Evolutionary conservation across 768 basidiomycete genomes (phyloP), one percentile per base, ranked within the genome.

Genomic region (Calocybe gangraenosa): DNA sequence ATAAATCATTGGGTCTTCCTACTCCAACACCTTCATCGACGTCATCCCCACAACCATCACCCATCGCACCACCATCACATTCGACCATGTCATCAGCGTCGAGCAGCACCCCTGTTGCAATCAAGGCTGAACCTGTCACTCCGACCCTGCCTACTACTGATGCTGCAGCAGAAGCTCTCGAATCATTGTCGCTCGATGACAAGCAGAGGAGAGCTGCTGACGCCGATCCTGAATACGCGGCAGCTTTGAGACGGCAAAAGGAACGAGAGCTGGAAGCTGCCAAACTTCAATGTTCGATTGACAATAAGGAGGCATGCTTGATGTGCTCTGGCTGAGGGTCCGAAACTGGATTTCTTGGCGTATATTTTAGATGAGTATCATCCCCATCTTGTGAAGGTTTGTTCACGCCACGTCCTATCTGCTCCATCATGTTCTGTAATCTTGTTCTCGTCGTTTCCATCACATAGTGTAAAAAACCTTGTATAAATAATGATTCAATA

Each of bases 231-330:
- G 91, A 90, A 58, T 92, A 84, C 54, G 85, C 85, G 9, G 89
- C 84, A 25, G 90, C 91, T 0, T 65, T 92, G 40, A 68, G 78
- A 54, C 69, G 85, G 39, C 81, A 82, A 58, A 75, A 76, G 52
- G 80, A 84, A 40, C 77, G 85, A 14, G 84, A 92, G 66, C 66
- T 81, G 3, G 93, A 88, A 63, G 84, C 88, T 48, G 93, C 83
- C 4, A 84, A 85, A 67, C 63, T 93, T 46, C 65, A 77, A 61
- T 95, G 93, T 59, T 90, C 88, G 51, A 55, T 95, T 39, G 92
- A 94, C 64, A 95, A 95, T 67, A 93, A 93, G 73, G 92, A 95
- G 44, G 90, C 87, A 1, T 95, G 92, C 60, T 56, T 92, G 62
- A 93, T 93, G 90, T 92, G 90, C 68, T 91, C 88, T 49, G 87